Conservation (phyloP, 495 filamentous ascomycete genomes). For the Penicillium canariense region DNA sequence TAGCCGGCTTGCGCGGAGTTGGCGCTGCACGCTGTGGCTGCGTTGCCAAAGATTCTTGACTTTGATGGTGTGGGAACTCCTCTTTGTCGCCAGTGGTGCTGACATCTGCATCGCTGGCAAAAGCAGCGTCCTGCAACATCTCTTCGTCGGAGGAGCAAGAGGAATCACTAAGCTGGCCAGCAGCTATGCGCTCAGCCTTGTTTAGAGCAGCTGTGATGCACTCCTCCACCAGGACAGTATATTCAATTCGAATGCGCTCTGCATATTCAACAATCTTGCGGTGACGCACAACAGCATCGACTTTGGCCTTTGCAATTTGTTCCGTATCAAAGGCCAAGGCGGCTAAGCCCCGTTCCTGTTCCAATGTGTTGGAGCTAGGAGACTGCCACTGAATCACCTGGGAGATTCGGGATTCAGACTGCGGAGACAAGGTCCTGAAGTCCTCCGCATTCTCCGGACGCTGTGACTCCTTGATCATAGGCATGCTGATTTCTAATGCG, state of each 20-base stretch:
- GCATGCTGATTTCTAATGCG: constrained; percentile 88
- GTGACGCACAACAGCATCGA: constrained; percentile 88
- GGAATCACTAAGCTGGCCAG: constrained; percentile 80
- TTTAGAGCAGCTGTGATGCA: constrained; percentile 89
- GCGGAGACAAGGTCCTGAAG: constrained; percentile 87
- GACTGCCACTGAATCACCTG: constrained; percentile 96
- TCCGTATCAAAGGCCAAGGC: constrained; percentile 85
- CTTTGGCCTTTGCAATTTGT: constrained; percentile 75
- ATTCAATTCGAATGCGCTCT: constrained; percentile 91
- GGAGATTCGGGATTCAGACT: constrained; percentile 87
- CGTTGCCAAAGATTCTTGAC: constrained; percentile 10
- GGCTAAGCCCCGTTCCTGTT: constrained; percentile 91
- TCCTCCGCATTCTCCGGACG: constrained; percentile 62
- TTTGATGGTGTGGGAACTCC: not conserved
- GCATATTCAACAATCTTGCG: constrained; percentile 92
- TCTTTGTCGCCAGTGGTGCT: not conserved
- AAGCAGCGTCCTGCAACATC: constrained; percentile 27
- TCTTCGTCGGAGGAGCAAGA: constrained; percentile 56
- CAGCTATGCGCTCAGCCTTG: constrained; percentile 85
- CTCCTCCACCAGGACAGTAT: constrained; percentile 84
- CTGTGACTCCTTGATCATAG: constrained; percentile 76
- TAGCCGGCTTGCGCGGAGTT: constrained; percentile 25
- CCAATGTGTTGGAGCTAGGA: constrained; percentile 83
- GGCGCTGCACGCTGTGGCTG: constrained; percentile 20
- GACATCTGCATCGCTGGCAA: constrained; percentile 1